Base-by-base conservation (phyloP, 768 basidiomycete species). In the Pleurotus salmoneostramineus region DNA sequence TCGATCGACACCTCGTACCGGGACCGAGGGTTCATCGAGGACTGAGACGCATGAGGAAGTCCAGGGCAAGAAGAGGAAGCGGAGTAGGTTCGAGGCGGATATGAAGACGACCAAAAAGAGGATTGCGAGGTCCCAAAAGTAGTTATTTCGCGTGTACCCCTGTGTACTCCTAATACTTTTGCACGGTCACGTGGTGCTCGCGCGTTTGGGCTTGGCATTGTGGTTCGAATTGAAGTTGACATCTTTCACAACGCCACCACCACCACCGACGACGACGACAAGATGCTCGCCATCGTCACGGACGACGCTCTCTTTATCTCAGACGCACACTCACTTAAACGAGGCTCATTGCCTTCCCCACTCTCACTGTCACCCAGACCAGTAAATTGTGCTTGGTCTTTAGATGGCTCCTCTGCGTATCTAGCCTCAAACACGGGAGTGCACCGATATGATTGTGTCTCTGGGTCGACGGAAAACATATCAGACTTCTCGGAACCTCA, bases 211-310 rank as follows among this genome's bases (percentile, higher is more conserved):
- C 36, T 51, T 51, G 50, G 50, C 21, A 55, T 14, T 27, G 36
- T 55, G 50, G 34, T 40, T 40, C n/a, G 48, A 50, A 31, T 31
- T 52, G 31, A 15, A 12, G 17, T 11, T 21, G 15, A 27, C 33
- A 27, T 15, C 15, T 32, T 36, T 33, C 50, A 32, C 31, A 50
- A 14, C 50, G 34, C 50, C n/a, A 52, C 50, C 12, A 40, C 37
- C 10, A 40, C 37, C 10, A 40, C 37, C 8, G 21, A n/a, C 37
- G 37, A 40, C 37, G 37, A 40, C 37, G 37, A 40, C 10, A 40
- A n/a, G 37, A 88, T 87, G 85, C 75, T 89, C 50, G 83, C 83
- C 51, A 66, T 83, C 42, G 70, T 76, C 42, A 82, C 83, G 33
- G 72, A 76, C 11, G 72, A 73, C 34, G 72, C 77, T n/a, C 75